Evolutionary conservation across 2,329 filamentous ascomycete genomes (phyloP).

Genomic region (Colletotrichum spaethianum): DNA sequence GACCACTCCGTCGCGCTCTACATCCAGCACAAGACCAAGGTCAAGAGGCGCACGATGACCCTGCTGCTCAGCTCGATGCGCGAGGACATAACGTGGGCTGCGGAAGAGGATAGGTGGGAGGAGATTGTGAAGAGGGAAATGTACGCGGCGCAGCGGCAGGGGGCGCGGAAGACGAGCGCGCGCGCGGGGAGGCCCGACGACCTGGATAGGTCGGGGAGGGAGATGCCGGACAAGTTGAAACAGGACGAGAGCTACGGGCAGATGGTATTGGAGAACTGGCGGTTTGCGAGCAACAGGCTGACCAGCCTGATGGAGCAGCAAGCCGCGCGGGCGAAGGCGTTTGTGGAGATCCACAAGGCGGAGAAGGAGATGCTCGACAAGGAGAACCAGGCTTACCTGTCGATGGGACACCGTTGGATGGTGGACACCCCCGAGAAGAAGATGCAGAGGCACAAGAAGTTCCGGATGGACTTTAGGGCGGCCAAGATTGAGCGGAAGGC

Average conservation of each 20-base stretch:
- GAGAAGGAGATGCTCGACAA: constrained; percentile 55
- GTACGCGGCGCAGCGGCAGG: not conserved
- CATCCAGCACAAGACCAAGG: constrained; percentile 66
- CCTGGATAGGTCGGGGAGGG: not conserved
- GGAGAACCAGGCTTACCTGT: constrained; percentile 43
- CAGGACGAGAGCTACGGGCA: constrained; percentile 16
- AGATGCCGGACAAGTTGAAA: not conserved
- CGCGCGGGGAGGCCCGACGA: not conserved
- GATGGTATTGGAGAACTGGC: constrained; percentile 5
- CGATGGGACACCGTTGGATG: constrained; percentile 42
- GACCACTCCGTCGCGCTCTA: constrained; percentile 66
- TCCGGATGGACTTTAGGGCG: not conserved
- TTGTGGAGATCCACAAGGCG: constrained; percentile 56
- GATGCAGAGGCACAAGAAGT: constrained; percentile 14
- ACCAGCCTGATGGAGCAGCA: constrained; percentile 54
- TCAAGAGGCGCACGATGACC: constrained; percentile 55
- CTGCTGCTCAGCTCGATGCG: constrained; percentile 45
- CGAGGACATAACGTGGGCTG: constrained; percentile 53
- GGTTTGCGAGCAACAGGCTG: constrained; percentile 44
- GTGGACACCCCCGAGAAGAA: constrained; percentile 23
- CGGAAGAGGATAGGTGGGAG: constrained; percentile 67
- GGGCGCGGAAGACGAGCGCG: not conserved
- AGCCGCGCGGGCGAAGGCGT: constrained; percentile 57
- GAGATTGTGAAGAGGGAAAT: constrained; percentile 49
- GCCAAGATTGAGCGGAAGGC: not conserved